Evolutionary conservation across 192 early-diverging fungal species (phyloP).

Genomic region (Mortierella hygrophila): DNA sequence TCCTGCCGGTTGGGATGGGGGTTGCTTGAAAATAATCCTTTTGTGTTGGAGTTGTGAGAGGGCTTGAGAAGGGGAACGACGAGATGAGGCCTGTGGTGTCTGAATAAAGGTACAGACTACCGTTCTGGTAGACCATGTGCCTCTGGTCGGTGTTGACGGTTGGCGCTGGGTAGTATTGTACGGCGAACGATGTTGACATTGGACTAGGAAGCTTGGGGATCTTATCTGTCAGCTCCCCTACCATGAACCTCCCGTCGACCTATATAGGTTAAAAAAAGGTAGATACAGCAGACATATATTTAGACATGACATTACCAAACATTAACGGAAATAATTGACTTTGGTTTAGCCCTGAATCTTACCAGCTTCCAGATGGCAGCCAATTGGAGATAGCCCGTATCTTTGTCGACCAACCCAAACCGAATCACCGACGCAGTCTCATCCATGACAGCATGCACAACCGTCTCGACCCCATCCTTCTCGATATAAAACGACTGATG

Average conservation of each 20-base stretch:
- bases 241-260: neutral
- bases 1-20: neutral
- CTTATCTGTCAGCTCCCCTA: neutral
- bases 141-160: neutral
- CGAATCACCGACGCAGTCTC: neutral
- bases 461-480: neutral
- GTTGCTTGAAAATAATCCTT: neutral
- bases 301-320: neutral
- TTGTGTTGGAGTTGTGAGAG: neutral
- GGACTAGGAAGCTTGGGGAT: neutral
- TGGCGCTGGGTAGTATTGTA: neutral
- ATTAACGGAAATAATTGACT: no score
- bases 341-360: neutral
- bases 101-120: neutral
- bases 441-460: neutral
- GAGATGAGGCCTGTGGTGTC: neutral
- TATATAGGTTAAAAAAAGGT: neutral
- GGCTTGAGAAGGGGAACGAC: neutral
- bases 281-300: neutral
- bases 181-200: neutral
- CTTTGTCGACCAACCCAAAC: neutral
- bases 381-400: neutral
- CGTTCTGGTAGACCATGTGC: neutral
- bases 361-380: neutral
- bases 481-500: slow-evolving; percentile 1